Evolutionary conservation across 2,329 filamentous ascomycete species (phyloP), one percentile per base, ranked within the genome.

Genomic region (Trichoderma koningiopsis): DNA sequence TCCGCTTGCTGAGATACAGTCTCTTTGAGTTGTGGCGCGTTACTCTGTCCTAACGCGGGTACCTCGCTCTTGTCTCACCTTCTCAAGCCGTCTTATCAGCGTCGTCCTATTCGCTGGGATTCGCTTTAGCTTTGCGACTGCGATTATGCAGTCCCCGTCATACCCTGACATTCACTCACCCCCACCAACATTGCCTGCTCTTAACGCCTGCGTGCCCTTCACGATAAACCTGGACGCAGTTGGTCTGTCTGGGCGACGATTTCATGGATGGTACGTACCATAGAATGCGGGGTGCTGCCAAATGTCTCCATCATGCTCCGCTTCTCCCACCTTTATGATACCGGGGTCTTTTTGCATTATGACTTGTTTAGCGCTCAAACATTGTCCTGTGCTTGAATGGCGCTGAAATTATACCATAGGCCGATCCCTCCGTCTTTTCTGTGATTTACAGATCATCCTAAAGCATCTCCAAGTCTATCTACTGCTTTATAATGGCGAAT

Each of bases 251-350:
- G 56, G 31, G 56, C 56, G n/a, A 19, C 19, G 16, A n/a, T 35
- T 19, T n/a, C 16, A 43, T 43, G 49, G 64, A 67, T 59, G 64
- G 55, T 67, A 67, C 64, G 64, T 67, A 59, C 55, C 64, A 59
- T 59, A 22, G 27, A 59, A 67, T 67, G 64, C 64, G 64, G 64
- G 64, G 64, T 35, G 64, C 40, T 58, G 53, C 35, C n/a, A 33
- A 24, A 37, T 13, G 37, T 65, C 62, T 65, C 62, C 62, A 65
- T 53, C 19, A 49, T 55, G 61, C 61, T 64, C 61, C 61, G 61
- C 61, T 64, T 63, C 47, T 24, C 35, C 24, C 52, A 55, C 61
- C n/a, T 27, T 14, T 19, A 10, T n/a, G 49, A 8, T 62, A 27
- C 27, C 35, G 8, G 35, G 35, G 47, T 49, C 14, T 6, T 27